Base-by-base conservation (phyloP, 306 rosid genomes). In the Dicorynia guianensis region DNA sequence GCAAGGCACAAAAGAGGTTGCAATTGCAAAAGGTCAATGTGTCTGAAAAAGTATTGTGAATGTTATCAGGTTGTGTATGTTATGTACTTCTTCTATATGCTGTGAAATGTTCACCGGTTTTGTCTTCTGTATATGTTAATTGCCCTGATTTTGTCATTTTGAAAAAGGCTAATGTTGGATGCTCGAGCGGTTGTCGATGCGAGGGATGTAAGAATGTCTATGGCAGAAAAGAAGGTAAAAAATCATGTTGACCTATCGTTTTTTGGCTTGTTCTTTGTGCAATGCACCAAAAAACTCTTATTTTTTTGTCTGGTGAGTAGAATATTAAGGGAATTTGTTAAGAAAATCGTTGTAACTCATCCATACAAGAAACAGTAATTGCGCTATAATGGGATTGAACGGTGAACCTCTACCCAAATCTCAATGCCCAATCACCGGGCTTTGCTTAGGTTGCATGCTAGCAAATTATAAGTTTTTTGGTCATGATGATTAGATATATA, bases 1-100 rank as follows among this genome's bases (percentile, higher is more conserved):
- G 88, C 85, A 48, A 86, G 87, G 64, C 93, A 86, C 74, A 86
- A 71, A 75, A 81, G 76, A 79, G 93, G 93, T n/a, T 88, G 90
- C 71, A 86, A 68, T 34, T 88, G 93, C 82, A 88, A 81, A 66
- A 84, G 50, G 74, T 89, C 93, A 34, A 82, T 71, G 93, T 89
- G 93, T 75, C 49, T 66, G 43, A 86, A 89, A 79, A 84, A 82
- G 66, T 89, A 89, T 65, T 89, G 93, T 48, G 90, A 86, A 84
- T 89, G 93, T 69, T 89, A 68, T 72, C 89, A 84, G 90, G 93
- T 85, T 56, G 47, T 56, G 40, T 71, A 8, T 25, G 42, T 55
- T 46, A 53, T 44, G 18, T 40, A n/a, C 15, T 8, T 57, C 30
- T 25, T 35, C 8, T 5, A 42, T 61, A 39, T 49, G 68, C 54